Conservation (phyloP, 2,329 filamentous ascomycete genomes). For the Epichloe scottii region DNA sequence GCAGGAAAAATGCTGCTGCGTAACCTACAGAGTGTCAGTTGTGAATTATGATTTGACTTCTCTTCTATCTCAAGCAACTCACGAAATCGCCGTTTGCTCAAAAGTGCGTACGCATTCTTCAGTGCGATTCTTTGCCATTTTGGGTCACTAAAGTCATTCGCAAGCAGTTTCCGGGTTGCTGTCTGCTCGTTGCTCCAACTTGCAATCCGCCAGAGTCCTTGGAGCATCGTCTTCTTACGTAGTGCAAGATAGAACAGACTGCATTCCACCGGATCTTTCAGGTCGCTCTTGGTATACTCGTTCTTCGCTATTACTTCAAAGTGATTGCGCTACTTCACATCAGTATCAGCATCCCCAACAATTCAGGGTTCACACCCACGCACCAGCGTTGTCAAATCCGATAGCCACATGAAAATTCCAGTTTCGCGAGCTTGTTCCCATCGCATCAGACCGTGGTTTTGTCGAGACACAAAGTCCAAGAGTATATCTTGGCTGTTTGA, state of each 20-base stretch:
- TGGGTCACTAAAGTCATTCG: conserved; percentile 81
- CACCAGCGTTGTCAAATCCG: conserved; percentile 64
- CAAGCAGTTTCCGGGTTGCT: conserved; percentile 65
- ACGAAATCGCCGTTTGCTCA: conserved; percentile 84
- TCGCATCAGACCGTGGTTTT: conserved; percentile 65
- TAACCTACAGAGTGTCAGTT: conserved; percentile 48
- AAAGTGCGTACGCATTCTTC: conserved; percentile 91
- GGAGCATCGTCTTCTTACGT: conserved; percentile 76
- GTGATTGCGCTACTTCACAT: conserved; percentile 36
- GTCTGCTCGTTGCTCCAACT: conserved; percentile 76
- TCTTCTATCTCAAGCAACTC: conserved; percentile 1
- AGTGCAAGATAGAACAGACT: conserved; percentile 85
- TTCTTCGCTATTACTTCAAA: conserved; percentile 88
- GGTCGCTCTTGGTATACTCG: conserved; percentile 79
- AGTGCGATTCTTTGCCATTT: conserved; percentile 81
- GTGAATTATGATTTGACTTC: not conserved
- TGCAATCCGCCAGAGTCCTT: conserved; percentile 92
- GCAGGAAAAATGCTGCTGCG: conserved; percentile 86
- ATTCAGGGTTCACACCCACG: conserved; percentile 17
- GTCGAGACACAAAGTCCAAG: conserved; percentile 65
- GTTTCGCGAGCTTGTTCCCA: conserved; percentile 81
- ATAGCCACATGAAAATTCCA: conserved; percentile 92
- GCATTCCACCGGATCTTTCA: conserved; percentile 84
- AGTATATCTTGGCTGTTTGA: conserved; percentile 82
- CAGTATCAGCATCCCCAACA: conserved; percentile 1